Evolutionary conservation across 805 yeast species (phyloP).

Genomic region (Cyberlindnera maclurae): DNA sequence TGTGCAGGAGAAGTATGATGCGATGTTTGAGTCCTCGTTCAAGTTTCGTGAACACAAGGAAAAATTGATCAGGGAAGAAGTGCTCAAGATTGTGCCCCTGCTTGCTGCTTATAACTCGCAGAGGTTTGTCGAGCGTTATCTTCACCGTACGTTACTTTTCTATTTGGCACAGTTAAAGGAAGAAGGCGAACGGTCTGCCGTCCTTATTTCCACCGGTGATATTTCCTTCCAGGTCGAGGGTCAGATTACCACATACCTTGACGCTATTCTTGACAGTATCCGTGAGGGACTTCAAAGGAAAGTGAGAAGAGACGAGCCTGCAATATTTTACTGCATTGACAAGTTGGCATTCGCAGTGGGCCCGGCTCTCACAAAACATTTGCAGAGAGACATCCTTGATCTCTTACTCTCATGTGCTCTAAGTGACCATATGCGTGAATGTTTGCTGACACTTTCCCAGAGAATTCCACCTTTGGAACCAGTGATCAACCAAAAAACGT

Average conservation of each 20-base stretch:
- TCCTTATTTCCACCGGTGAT: constrained; percentile 76
- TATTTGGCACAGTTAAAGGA: constrained; percentile 73
- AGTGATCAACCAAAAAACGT: constrained; percentile 60
- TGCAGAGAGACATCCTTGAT: constrained; percentile 75
- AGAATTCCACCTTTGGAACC: constrained; percentile 77
- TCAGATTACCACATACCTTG: constrained; percentile 80
- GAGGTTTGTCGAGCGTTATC: constrained; percentile 69
- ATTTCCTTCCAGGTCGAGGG: constrained; percentile 71
- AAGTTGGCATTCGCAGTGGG: constrained; percentile 86
- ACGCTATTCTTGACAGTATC: constrained; percentile 77
- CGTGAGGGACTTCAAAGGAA: constrained; percentile 66
- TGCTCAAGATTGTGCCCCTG: constrained; percentile 76
- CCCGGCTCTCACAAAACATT: constrained; percentile 83
- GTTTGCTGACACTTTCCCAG: constrained; percentile 57
- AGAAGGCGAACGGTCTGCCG: constrained; percentile 68
- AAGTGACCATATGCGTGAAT: constrained; percentile 74
- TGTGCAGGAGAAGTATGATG: constrained; percentile 63
- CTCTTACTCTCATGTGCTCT: constrained; percentile 77
- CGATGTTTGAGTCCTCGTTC: constrained; percentile 68
- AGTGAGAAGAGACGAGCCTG: constrained; percentile 68
- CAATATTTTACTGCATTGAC: constrained; percentile 83
- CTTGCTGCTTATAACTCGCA: constrained; percentile 73
- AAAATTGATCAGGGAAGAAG: constrained; percentile 69
- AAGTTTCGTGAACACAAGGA: constrained; percentile 73
- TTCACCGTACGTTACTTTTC: constrained; percentile 72